Percentiles rank a stretch among this genome's conserved stretches.
These are phyloP conservation scores for Scheffersomyces coipomensis DNA, from an alignment of 805 yeast genomes.

Conservation along the genomic window DNA sequence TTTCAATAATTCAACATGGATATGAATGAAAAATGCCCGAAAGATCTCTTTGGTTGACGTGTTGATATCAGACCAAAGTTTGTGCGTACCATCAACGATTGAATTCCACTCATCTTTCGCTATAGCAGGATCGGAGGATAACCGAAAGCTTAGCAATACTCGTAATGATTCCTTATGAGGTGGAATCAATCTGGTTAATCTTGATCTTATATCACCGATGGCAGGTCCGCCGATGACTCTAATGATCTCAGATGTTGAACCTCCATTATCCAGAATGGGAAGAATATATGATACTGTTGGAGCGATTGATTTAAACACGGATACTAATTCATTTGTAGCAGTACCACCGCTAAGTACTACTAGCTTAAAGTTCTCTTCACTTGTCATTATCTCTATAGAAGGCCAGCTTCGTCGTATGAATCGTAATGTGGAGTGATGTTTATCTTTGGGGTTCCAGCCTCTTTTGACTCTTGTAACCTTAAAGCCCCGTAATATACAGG, in stretches of 20 bases:
- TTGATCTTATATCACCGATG: slow-evolving; percentile 84
- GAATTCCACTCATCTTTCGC: slow-evolving; percentile 76
- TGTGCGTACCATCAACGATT: slow-evolving; percentile 78
- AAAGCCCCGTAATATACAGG: too few relatives aligned
- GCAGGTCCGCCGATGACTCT: slow-evolving; percentile 93
- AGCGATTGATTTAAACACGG: slow-evolving; percentile 49
- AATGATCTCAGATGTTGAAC: slow-evolving; percentile 86
- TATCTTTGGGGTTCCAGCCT: too few relatives aligned
- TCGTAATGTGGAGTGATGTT: too few relatives aligned
- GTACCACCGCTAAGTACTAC: slow-evolving; percentile 70
- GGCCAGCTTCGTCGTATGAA: too few relatives aligned
- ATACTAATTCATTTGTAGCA: slow-evolving; percentile 78
- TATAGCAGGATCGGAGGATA: slow-evolving; percentile 42
- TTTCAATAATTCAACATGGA: slow-evolving; percentile 74
- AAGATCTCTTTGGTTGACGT: slow-evolving; percentile 67
- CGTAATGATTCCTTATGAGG: slow-evolving; percentile 38
- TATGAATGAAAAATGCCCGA: slow-evolving; percentile 73
- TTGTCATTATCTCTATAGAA: too few relatives aligned
- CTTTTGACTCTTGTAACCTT: too few relatives aligned
- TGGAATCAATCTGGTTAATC: slow-evolving; percentile 74
- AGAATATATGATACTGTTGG: slow-evolving; percentile 60
- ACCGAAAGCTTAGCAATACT: slow-evolving; percentile 43
- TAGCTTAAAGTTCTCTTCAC: background rate
- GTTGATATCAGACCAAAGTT: slow-evolving; percentile 60
- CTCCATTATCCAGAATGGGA: slow-evolving; percentile 92